phyloP scores from a whole-genome alignment of 2,329 filamentous ascomycete genomes.

The Penicillium sp. region DNA sequence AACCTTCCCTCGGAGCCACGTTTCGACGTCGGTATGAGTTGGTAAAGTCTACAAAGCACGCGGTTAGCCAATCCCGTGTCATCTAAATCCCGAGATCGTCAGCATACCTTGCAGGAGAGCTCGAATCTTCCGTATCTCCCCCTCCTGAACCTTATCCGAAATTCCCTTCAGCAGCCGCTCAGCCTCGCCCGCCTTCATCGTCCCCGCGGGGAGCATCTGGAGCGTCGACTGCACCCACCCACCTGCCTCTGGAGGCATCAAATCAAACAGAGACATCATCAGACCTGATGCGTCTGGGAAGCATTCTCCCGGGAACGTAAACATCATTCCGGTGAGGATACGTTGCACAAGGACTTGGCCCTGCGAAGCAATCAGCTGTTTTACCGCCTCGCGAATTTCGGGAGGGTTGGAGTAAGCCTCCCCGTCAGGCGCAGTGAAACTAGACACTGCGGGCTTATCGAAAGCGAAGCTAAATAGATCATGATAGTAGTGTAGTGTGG shows the following conservation, averaged over 20 bases:
- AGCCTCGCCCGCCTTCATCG: conserved; percentile 78
- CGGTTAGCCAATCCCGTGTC: conserved; percentile 14
- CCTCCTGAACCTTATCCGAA: conserved; percentile 72
- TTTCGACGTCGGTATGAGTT: conserved; percentile 92
- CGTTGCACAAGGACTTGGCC: conserved; percentile 84
- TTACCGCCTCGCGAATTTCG: conserved; percentile 74
- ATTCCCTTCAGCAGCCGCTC: conserved; percentile 82
- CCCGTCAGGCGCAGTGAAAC: conserved; percentile 66
- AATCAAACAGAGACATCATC: conserved; percentile 85
- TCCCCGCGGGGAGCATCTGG: conserved; percentile 79
- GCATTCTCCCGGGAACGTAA: conserved; percentile 93
- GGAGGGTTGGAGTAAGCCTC: conserved; percentile 64
- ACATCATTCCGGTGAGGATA: conserved; percentile 98
- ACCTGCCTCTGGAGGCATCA: conserved; percentile 79
- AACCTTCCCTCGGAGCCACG: conserved; percentile 89
- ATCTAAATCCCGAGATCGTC: not conserved
- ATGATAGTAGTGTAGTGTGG: conserved; percentile 89
- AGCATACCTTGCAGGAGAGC: conserved; percentile 71
- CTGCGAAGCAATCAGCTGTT: conserved; percentile 69
- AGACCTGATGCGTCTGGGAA: conserved; percentile 94
- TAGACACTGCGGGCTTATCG: conserved; percentile 64
- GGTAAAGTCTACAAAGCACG: conserved; percentile 74
- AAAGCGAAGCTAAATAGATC: conserved; percentile 90
- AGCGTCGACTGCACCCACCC: conserved; percentile 85
- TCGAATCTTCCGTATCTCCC: conserved; percentile 78